Conservation (phyloP, 2,329 filamentous ascomycete genomes). For the Fusarium sp. region DNA sequence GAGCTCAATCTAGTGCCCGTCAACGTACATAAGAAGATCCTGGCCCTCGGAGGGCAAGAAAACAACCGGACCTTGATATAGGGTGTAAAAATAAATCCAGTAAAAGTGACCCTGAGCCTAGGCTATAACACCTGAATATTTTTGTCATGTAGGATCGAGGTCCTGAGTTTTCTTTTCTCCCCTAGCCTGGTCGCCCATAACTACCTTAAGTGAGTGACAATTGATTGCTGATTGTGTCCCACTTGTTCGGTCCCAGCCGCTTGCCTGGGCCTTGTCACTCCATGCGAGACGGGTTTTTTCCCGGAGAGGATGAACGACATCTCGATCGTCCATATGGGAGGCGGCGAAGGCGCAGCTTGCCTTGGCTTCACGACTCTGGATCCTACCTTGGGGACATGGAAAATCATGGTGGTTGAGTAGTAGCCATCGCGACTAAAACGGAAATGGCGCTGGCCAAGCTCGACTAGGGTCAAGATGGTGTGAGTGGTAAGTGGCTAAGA, state of each 20-base stretch:
- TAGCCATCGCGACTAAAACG: constrained; percentile 32
- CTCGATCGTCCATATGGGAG: background rate
- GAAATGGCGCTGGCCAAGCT: constrained; percentile 35
- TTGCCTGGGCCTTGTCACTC: constrained; percentile 9
- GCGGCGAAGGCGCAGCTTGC: background rate
- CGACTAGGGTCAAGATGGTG: constrained; percentile 25
- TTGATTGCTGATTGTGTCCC: constrained; percentile 9
- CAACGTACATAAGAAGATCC: constrained; percentile 8
- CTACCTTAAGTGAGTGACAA: constrained; percentile 2
- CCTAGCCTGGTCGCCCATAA: background rate
- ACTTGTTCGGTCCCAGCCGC: constrained; percentile 21
- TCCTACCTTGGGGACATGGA: background rate
- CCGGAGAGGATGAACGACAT: background rate
- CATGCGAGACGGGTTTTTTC: background rate
- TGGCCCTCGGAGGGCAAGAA: background rate
- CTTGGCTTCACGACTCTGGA: background rate
- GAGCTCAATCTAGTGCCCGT: constrained; percentile 25
- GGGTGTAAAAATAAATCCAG: no score
- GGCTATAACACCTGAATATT: no score
- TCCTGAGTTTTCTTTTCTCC: no score
- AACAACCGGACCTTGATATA: no score
- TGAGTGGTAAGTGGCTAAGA: constrained; percentile 31
- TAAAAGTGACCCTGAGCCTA: no score
- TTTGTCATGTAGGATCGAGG: no score
- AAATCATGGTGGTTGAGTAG: constrained; percentile 35